Conservation (phyloP, 139 green algal genomes). For the Ettlia oleoabundans region DNA sequence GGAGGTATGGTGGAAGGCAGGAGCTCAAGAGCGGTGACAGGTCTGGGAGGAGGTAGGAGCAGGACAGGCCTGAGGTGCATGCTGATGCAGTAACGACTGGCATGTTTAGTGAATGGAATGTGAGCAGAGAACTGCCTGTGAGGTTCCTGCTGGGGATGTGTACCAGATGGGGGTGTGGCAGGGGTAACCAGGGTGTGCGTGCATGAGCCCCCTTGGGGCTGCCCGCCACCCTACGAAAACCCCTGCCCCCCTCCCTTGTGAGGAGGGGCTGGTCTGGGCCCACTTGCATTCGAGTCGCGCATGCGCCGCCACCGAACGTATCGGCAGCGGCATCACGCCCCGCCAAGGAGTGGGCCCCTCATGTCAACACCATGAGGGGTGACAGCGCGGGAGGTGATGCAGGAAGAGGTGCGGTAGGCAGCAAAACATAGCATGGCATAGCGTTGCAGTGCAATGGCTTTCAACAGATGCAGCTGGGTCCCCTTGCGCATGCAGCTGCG, state of each 20-base stretch:
- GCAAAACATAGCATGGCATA: background rate
- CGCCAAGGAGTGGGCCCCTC: constrained; percentile 49
- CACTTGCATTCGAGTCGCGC: constrained; percentile 56
- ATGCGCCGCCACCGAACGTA: constrained; percentile 30
- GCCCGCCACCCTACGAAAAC: constrained; percentile 46
- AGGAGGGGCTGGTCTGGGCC: constrained; percentile 32
- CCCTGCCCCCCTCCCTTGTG: constrained; percentile 34
- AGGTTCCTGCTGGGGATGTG: too few relatives aligned
- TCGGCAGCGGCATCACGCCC: constrained; percentile 41
- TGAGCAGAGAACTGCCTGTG: too few relatives aligned
- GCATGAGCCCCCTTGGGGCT: constrained; percentile 8
- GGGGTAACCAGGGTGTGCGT: constrained; percentile 43
- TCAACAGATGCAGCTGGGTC: background rate
- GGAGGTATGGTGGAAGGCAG: too few relatives aligned
- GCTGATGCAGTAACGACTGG: too few relatives aligned
- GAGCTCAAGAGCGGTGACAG: too few relatives aligned
- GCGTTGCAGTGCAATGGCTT: background rate
- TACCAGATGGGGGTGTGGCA: constrained; percentile 31
- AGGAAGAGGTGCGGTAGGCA: background rate
- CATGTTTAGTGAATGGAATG: too few relatives aligned
- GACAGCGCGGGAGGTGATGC: background rate
- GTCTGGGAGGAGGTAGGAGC: too few relatives aligned
- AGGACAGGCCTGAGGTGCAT: too few relatives aligned
- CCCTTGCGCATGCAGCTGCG: too few relatives aligned
- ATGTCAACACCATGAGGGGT: background rate